These are phyloP conservation scores for Xylaria acuta DNA, from an alignment of 495 filamentous ascomycete genomes.

Conservation along the genomic window DNA sequence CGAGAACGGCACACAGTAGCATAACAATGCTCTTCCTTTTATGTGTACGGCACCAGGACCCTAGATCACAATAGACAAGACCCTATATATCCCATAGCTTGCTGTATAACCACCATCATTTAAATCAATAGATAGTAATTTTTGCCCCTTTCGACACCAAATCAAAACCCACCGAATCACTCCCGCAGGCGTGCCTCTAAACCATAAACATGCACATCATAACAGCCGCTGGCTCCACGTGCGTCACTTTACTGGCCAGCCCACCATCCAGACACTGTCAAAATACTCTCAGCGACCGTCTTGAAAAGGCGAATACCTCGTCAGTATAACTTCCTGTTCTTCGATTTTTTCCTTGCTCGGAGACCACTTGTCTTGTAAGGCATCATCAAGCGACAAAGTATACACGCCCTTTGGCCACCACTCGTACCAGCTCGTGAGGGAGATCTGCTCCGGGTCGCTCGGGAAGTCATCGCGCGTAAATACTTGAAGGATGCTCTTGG, in stretches of 20 bases:
- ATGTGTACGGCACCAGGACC: not conserved
- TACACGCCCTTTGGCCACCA: constrained; percentile 7
- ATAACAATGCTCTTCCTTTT: not conserved
- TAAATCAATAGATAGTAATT: not conserved
- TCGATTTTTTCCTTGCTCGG: not conserved
- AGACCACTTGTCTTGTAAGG: constrained; percentile 2
- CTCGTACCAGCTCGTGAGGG: not conserved
- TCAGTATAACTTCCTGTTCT: not conserved
- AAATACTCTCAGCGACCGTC: not conserved
- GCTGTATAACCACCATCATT: not conserved
- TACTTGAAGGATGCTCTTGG: not conserved
- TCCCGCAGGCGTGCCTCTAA: not conserved
- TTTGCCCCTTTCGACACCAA: not conserved
- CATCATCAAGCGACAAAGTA: not conserved
- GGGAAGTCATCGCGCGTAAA: not conserved
- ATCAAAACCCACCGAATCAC: not conserved
- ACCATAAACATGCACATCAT: not conserved
- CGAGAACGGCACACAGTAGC: not conserved
- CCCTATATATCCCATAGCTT: not conserved
- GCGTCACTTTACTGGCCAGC: not conserved
- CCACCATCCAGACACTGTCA: not conserved
- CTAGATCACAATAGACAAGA: not conserved
- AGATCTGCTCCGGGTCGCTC: constrained; percentile 1
- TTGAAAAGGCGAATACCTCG: not conserved
- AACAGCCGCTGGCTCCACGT: not conserved